These are phyloP conservation scores for Chaetomium tenue DNA, from an alignment of 495 filamentous ascomycete genomes.

Conservation along the genomic window DNA sequence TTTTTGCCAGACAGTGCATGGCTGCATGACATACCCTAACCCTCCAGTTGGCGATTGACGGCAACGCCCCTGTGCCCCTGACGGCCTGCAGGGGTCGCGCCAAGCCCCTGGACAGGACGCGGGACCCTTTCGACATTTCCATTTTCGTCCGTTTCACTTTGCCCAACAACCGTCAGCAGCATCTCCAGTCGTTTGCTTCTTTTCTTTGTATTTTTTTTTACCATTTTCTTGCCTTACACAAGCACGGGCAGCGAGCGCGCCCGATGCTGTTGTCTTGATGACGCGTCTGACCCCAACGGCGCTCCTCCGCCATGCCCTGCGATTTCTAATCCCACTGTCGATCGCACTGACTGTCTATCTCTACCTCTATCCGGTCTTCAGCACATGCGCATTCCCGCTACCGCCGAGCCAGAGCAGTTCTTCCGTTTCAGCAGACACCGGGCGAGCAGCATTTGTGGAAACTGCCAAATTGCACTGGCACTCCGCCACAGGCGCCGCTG, in stretches of 20 bases:
- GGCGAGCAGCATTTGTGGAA: conserved; percentile 42
- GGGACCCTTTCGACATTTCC: conserved; percentile 8
- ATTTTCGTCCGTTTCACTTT: conserved; percentile 1
- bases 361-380: conserved; percentile 84
- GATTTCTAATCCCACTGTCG: conserved; percentile 67
- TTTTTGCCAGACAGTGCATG: no score
- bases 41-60: no score
- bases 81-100: neutral
- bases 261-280: conserved; percentile 45
- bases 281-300: conserved; percentile 56
- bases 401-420: conserved; percentile 36
- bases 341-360: conserved; percentile 70
- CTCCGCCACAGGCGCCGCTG: conserved; percentile 8
- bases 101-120: neutral
- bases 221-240: neutral
- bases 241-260: conserved; percentile 18
- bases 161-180: neutral
- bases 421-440: conserved; percentile 20
- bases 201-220: conserved; percentile 10
- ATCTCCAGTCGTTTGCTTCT: conserved; percentile 8
- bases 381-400: conserved; percentile 76
- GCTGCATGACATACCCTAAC: no score
- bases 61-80: neutral
- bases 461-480: conserved; percentile 52
- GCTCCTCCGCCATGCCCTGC: conserved; percentile 60